Base-by-base conservation (phyloP, 768 basidiomycete species). In the Saitozyma sp. region DNA sequence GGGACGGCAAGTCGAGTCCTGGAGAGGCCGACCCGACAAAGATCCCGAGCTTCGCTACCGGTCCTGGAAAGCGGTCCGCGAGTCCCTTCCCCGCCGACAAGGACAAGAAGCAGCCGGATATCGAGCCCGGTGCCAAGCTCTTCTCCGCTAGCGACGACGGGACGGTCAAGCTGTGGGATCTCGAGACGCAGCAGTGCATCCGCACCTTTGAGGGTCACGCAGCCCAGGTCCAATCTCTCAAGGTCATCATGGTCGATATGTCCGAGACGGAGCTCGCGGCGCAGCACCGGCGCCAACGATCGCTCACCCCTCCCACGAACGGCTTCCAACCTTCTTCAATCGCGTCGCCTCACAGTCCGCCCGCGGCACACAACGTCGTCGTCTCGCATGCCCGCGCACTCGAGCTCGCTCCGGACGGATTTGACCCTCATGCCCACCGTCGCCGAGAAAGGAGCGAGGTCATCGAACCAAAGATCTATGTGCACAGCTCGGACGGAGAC, bases 121-220 rank as follows among this genome's bases (percentile, higher is more conserved):
- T 71, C 54, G 73, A 80, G 60, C 84, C 86, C 14, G 91, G 92
- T 56, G 94, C 96, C 81, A 92, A 97, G 89, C 84, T 99, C 37
- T 96, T 99, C 82, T 96, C 93, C 8, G 92, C 92, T 3, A 93
- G 92, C 8, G 96, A 98, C 76, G 96, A 98, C 77, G 90, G 89
- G 37, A 87, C 89, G 3, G 91, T 98, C 78, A 88, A 88, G 62
- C 85, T 99, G 6, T 99, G 95, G 96, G 95, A 98, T 79, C 84
- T 99, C 49, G 86, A 85, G 37, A 82, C 82, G 19, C 85, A 91
- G 52, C 85, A 87, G 3, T 97, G 93, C 76, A 84, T 95, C 46
- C 86, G 89, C 11, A 86, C 88, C 63, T 90, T 96, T 76, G 84
- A 82, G 20, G 96, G 93, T 0, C 96, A 99, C 79, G 87, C 94